Evolutionary conservation across 768 basidiomycete genomes (phyloP).

Genomic region (Tephrocybe rancida): DNA sequence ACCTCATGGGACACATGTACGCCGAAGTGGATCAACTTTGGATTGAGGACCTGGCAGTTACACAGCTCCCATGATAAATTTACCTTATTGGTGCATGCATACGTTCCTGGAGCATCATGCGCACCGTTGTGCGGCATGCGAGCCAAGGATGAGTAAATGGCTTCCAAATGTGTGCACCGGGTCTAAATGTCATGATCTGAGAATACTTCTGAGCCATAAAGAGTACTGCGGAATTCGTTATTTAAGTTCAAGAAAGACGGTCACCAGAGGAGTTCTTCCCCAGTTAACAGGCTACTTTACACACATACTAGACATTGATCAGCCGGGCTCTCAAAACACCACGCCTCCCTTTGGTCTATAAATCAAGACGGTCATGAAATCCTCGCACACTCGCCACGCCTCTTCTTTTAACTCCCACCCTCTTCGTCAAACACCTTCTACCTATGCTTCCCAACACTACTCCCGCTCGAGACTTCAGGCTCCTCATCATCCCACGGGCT

Average conservation of each 20-base stretch:
- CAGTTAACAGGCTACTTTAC: slow-evolving; percentile 16
- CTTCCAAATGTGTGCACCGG: background rate
- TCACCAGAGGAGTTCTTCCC: slow-evolving; percentile 10
- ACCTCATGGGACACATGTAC: background rate
- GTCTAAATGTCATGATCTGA: background rate
- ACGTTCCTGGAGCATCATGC: no score
- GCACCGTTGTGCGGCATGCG: no score
- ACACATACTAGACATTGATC: slow-evolving; percentile 16
- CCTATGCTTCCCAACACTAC: slow-evolving; percentile 15
- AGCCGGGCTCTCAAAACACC: slow-evolving; percentile 16
- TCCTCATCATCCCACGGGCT: slow-evolving; percentile 86
- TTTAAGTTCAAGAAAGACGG: slow-evolving; percentile 15
- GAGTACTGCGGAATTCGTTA: slow-evolving; percentile 13
- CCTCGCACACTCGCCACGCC: slow-evolving; percentile 7
- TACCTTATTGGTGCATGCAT: background rate
- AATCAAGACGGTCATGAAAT: slow-evolving; percentile 15
- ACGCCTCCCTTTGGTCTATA: slow-evolving; percentile 19
- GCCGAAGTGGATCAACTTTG: background rate
- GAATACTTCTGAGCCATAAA: background rate
- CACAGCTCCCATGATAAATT: no score
- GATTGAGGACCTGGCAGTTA: background rate
- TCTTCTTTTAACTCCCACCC: slow-evolving; percentile 13
- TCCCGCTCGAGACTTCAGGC: slow-evolving; percentile 17
- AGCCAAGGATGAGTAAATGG: no score
- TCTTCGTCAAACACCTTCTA: slow-evolving; percentile 9